These are phyloP conservation scores for Eimeria falciformis DNA, from an alignment of 169 alveolate species.

Conservation along the genomic window DNA sequence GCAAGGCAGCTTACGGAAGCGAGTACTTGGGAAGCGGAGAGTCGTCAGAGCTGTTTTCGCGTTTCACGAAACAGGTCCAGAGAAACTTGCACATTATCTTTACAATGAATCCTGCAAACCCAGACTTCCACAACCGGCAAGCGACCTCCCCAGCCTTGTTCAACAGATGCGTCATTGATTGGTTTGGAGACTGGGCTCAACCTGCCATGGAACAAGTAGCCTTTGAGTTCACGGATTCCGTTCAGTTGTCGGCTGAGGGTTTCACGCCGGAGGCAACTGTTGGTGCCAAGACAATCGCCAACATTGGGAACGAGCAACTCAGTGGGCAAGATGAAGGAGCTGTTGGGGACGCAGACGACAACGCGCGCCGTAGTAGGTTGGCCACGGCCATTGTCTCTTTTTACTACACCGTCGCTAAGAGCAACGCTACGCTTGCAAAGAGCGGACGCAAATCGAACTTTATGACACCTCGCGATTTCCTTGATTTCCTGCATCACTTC, in stretches of 20 bases:
- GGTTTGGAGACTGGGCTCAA: slow-evolving; percentile 99
- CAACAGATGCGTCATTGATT: slow-evolving; percentile 98
- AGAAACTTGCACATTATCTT: slow-evolving; percentile 98
- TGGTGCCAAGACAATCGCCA: slow-evolving; percentile 58
- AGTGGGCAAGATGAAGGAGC: slow-evolving; percentile 79
- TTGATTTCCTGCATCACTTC: slow-evolving; percentile 97
- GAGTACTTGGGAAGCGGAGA: slow-evolving; percentile 73
- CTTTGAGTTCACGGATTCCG: slow-evolving; percentile 77
- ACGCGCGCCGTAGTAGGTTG: slow-evolving; percentile 83
- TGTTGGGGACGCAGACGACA: slow-evolving; percentile 34
- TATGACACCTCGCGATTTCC: slow-evolving; percentile 97
- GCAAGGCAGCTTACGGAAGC: slow-evolving; percentile 88
- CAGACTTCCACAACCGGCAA: slow-evolving; percentile 97
- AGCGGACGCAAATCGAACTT: slow-evolving; percentile 92
- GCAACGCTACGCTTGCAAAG: slow-evolving; percentile 85
- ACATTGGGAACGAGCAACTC: slow-evolving; percentile 69
- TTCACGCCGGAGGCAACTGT: slow-evolving; percentile 76
- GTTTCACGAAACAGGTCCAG: slow-evolving; percentile 96
- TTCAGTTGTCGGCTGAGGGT: slow-evolving; percentile 71
- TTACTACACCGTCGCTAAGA: slow-evolving; percentile 88
- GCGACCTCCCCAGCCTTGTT: slow-evolving; percentile 97
- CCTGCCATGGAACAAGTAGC: slow-evolving; percentile 94
- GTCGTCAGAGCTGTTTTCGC: slow-evolving; percentile 94
- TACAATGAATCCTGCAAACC: slow-evolving; percentile 99
- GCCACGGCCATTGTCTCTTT: slow-evolving; percentile 89